These are phyloP conservation scores for Gigaspora rosea DNA, from an alignment of 192 early-diverging fungal genomes.

Conservation along the genomic window DNA sequence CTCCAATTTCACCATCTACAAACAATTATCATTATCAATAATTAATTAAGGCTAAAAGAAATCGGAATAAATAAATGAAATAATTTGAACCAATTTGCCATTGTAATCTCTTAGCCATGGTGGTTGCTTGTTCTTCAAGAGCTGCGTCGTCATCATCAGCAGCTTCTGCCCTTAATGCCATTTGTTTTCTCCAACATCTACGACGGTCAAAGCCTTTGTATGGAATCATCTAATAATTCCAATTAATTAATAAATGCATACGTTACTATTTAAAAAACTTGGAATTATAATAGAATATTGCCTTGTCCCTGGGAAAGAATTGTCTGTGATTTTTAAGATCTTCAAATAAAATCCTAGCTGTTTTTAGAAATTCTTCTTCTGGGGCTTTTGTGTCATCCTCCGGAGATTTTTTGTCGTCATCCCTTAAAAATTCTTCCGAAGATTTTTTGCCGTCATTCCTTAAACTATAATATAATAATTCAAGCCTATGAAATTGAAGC, in stretches of 20 bases:
- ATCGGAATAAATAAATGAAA: neutral
- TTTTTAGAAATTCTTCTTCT: conserved; percentile 37
- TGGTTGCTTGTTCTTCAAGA: conserved; percentile 39
- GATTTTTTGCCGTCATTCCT: neutral
- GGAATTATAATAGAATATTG: conserved; percentile 18
- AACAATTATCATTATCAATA: neutral
- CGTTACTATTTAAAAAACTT: neutral
- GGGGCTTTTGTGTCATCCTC: neutral
- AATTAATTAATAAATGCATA: neutral
- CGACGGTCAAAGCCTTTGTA: conserved; percentile 16
- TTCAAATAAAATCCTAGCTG: conserved; percentile 36
- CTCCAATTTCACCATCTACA: conserved; percentile 14
- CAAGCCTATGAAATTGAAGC: conserved; percentile 24
- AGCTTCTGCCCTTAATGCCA: conserved; percentile 19
- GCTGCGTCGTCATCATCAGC: conserved; percentile 35
- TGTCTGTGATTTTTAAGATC: conserved; percentile 38
- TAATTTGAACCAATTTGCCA: conserved; percentile 35
- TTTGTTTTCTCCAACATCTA: conserved; percentile 6
- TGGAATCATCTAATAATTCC: conserved; percentile 9
- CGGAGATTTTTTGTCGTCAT: neutral
- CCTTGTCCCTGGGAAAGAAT: conserved; percentile 40
- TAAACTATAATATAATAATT: conserved; percentile 17
- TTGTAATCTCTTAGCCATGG: conserved; percentile 44
- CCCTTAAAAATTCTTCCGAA: neutral
- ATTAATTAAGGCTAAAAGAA: neutral